Percentiles rank a stretch among this genome's conserved stretches.
These are phyloP conservation scores for Scheffersomyces illinoinensis DNA, from an alignment of 1,139 yeast genomes.

Conservation along the genomic window DNA sequence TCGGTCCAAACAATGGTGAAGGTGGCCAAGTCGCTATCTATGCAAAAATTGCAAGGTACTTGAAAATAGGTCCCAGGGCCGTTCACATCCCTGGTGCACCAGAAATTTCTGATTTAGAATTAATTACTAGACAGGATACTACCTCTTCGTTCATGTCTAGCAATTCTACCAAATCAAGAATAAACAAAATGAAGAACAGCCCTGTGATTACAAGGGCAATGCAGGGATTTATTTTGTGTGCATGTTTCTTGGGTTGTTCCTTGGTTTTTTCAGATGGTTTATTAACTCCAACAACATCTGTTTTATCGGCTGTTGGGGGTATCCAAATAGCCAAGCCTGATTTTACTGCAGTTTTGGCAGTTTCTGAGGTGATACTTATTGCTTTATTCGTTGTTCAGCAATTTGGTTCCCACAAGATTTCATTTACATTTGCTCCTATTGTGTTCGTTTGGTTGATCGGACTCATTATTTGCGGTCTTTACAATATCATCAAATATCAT, in stretches of 20 bases:
- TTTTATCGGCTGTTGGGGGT: slow-evolving; percentile 52
- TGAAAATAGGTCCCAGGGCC: slow-evolving; percentile 50
- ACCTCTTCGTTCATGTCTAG: slow-evolving; percentile 20
- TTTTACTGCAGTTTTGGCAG: slow-evolving; percentile 44
- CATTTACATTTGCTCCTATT: slow-evolving; percentile 53
- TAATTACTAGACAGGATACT: slow-evolving; percentile 44
- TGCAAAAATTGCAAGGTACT: slow-evolving; percentile 52
- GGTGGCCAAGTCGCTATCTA: slow-evolving; percentile 66
- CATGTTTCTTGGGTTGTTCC: slow-evolving; percentile 56
- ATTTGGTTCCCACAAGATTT: slow-evolving; percentile 45
- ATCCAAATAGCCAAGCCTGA: slow-evolving; percentile 47
- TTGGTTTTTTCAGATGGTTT: slow-evolving; percentile 60
- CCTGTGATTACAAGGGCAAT: slow-evolving; percentile 26
- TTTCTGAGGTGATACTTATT: slow-evolving; percentile 49
- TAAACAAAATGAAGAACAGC: slow-evolving; percentile 20
- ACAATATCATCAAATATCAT: slow-evolving; percentile 40
- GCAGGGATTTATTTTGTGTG: slow-evolving; percentile 32
- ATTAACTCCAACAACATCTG: slow-evolving; percentile 63
- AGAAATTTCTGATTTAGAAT: slow-evolving; percentile 33
- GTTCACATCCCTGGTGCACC: slow-evolving; percentile 43
- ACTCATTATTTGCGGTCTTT: slow-evolving; percentile 46
- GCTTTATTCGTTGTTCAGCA: slow-evolving; percentile 46
- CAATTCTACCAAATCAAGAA: slow-evolving; percentile 10
- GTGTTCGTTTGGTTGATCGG: slow-evolving; percentile 52
- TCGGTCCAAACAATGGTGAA: slow-evolving; percentile 59